These are phyloP conservation scores for Fusarium compactum DNA, from an alignment of 2,329 filamentous ascomycete genomes.

Conservation along the genomic window DNA sequence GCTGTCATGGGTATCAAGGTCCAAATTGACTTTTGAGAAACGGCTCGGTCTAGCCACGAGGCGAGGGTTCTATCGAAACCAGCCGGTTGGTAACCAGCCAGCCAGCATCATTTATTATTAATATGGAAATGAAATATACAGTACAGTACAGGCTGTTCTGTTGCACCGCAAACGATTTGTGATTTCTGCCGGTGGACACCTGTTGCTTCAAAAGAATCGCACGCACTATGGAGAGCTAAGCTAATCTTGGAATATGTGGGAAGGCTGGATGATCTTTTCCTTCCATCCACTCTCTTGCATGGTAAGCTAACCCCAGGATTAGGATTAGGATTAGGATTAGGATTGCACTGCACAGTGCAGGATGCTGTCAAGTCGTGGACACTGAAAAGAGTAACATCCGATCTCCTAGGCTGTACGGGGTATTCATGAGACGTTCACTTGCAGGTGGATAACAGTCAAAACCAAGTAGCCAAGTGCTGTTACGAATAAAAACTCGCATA, in stretches of 20 bases:
- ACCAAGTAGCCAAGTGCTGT: too few relatives aligned
- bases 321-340: not conserved
- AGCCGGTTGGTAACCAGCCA: not conserved
- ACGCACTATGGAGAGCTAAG: not conserved
- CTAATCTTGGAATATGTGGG: conserved; percentile 18
- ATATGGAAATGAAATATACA: too few relatives aligned
- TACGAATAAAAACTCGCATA: not conserved
- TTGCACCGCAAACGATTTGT: not conserved
- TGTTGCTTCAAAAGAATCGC: not conserved
- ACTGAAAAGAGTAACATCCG: not conserved
- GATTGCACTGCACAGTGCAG: not conserved
- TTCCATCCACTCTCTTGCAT: not conserved
- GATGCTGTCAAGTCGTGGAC: not conserved
- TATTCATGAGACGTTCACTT: not conserved
- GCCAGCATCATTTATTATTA: not conserved
- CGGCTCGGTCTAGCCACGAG: conserved; percentile 15
- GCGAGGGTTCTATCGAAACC: not conserved
- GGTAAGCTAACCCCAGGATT: not conserved
- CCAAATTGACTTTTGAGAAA: not conserved
- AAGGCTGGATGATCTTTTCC: conserved; percentile 25
- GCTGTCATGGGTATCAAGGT: not conserved
- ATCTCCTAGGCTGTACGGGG: too few relatives aligned
- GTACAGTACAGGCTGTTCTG: not conserved
- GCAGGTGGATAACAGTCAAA: too few relatives aligned
- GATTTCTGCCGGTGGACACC: not conserved